Evolutionary conservation across 495 filamentous ascomycete genomes (phyloP).

Genomic region (Rhypophila decipiens): DNA sequence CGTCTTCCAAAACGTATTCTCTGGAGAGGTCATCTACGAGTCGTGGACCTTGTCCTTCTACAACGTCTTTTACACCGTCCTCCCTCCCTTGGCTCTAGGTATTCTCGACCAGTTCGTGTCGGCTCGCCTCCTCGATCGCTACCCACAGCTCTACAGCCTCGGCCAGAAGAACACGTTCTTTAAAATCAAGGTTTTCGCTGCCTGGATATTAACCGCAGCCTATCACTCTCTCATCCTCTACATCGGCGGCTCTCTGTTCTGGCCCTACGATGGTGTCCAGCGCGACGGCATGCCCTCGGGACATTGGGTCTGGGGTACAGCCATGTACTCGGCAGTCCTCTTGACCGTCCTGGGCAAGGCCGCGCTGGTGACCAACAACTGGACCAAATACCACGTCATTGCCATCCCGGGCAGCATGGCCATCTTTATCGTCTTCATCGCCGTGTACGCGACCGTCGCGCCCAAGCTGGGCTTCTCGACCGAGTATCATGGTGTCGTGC

Average conservation of each 20-base stretch:
- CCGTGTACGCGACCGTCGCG: constrained; percentile 83
- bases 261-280: constrained; percentile 67
- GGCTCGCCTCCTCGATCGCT: constrained; percentile 90
- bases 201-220: constrained; percentile 89
- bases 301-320: constrained; percentile 96
- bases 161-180: constrained; percentile 92
- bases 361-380: constrained; percentile 89
- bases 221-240: constrained; percentile 95
- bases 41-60: constrained; percentile 99
- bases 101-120: constrained; percentile 98
- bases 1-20: constrained; percentile 97
- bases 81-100: constrained; percentile 91
- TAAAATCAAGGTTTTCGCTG: constrained; percentile 81
- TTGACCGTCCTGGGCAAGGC: constrained; percentile 93
- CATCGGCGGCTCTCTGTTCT: constrained; percentile 74
- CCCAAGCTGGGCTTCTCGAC: constrained; percentile 75
- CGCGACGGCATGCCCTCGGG: constrained; percentile 71
- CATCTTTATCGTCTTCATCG: constrained; percentile 87
- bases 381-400: constrained; percentile 97
- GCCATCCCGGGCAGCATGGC: constrained; percentile 91
- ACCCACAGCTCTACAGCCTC: constrained; percentile 92
- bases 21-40: constrained; percentile 97
- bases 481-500: constrained; percentile 82
- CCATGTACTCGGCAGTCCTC: constrained; percentile 84
- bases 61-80: constrained; percentile 96